Evolutionary conservation across 2,329 filamentous ascomycete genomes (phyloP).

Genomic region (Aspergillus uvarum): DNA sequence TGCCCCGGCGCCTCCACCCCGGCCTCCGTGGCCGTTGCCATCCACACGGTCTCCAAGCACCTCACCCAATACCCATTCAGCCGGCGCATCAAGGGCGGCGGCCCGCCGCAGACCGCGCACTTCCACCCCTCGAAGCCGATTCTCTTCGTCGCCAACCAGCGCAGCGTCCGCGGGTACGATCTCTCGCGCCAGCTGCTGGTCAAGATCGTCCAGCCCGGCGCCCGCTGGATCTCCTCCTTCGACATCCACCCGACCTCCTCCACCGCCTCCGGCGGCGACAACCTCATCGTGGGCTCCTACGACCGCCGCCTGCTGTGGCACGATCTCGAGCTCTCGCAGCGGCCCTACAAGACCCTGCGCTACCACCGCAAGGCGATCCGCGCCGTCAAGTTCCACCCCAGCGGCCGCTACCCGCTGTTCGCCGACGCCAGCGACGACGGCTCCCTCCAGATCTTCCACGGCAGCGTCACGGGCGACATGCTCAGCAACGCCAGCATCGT

Average conservation of each 20-base stretch:
- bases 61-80: slow-evolving; percentile 93
- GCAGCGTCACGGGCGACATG: slow-evolving; percentile 88
- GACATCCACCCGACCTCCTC: slow-evolving; percentile 90
- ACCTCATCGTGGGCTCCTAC: slow-evolving; percentile 91
- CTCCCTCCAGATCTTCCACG: slow-evolving; percentile 92
- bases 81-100: slow-evolving; percentile 65
- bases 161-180: slow-evolving; percentile 90
- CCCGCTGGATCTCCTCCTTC: slow-evolving; percentile 90
- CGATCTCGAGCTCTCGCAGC: slow-evolving; percentile 84
- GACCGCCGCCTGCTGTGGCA: slow-evolving; percentile 94
- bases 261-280: slow-evolving; percentile 86
- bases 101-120: slow-evolving; percentile 78
- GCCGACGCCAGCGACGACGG: slow-evolving; percentile 95
- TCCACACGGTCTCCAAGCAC: slow-evolving; percentile 94
- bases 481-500: slow-evolving; percentile 97
- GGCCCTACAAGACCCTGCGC: slow-evolving; percentile 93
- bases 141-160: slow-evolving; percentile 94
- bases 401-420: slow-evolving; percentile 75
- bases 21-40: slow-evolving; percentile 68
- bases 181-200: slow-evolving; percentile 86
- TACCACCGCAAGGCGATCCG: slow-evolving; percentile 94
- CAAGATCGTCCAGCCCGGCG: slow-evolving; percentile 90
- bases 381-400: slow-evolving; percentile 81
- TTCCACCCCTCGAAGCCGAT: slow-evolving; percentile 93
- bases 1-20: slow-evolving; percentile 63